phyloP scores from a whole-genome alignment of 2,329 filamentous ascomycete genomes.

The Huntiella moniliformis region DNA sequence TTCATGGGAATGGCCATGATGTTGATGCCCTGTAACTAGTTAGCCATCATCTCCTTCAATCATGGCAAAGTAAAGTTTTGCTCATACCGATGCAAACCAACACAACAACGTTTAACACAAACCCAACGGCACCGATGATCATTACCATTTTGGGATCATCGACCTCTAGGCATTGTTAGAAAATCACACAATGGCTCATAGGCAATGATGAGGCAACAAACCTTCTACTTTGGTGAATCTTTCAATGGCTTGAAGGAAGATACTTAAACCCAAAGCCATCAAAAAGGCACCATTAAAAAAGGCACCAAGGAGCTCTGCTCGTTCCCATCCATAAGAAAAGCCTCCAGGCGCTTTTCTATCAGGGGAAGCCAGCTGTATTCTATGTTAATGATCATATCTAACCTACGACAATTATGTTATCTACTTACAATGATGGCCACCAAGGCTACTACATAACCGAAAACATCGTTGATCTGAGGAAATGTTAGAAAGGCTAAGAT shows the following conservation, averaged over 20 bases:
- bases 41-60: not conserved
- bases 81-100: slow-evolving; percentile 40
- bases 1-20: slow-evolving; percentile 14
- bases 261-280: slow-evolving; percentile 51
- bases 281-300: slow-evolving; percentile 71
- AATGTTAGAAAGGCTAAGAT: slow-evolving; percentile 10
- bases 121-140: slow-evolving; percentile 48
- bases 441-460: slow-evolving; percentile 49
- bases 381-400: not conserved
- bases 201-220: slow-evolving; percentile 18
- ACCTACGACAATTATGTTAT: too few relatives aligned
- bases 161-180: slow-evolving; percentile 27
- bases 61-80: not conserved
- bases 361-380: slow-evolving; percentile 34
- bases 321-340: slow-evolving; percentile 58
- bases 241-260: slow-evolving; percentile 55
- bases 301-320: slow-evolving; percentile 52
- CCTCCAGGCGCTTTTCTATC: slow-evolving; percentile 30
- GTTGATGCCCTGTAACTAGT: slow-evolving; percentile 13
- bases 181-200: not conserved
- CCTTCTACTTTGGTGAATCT: slow-evolving; percentile 41
- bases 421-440: slow-evolving; percentile 38
- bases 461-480: slow-evolving; percentile 46
- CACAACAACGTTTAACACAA: slow-evolving; percentile 49
- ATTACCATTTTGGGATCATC: slow-evolving; percentile 47